Percentiles rank a stretch among this genome's conserved stretches.
Evolutionary conservation across 352 stramenopile species (phyloP).

Genomic region (Phytophthora cajani): DNA sequence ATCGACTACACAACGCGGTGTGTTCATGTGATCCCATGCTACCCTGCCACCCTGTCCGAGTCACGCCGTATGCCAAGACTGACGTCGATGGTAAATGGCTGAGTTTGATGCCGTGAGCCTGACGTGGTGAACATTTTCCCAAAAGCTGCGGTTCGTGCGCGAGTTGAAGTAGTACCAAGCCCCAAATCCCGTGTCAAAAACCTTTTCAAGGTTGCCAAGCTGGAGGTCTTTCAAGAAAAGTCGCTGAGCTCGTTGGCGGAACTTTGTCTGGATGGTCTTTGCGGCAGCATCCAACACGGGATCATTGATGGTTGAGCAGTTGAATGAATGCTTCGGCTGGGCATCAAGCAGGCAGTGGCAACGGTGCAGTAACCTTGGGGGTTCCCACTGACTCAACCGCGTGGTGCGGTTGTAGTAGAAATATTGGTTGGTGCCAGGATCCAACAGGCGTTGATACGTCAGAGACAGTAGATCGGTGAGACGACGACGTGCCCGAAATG

Average conservation of each 20-base stretch:
- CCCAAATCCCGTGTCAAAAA: conserved; percentile 47
- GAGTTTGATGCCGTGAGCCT: conserved; percentile 25
- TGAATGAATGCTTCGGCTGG: not conserved
- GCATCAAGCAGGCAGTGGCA: conserved; percentile 4
- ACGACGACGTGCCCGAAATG: conserved; percentile 28
- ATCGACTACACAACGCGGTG: conserved; percentile 26
- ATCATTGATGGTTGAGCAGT: not conserved
- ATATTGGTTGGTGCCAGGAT: conserved; percentile 42
- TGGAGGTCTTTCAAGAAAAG: conserved; percentile 49
- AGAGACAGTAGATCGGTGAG: conserved; percentile 36
- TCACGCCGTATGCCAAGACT: not conserved
- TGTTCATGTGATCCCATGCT: conserved; percentile 2
- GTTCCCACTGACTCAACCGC: conserved; percentile 42
- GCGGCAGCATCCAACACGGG: conserved; percentile 30
- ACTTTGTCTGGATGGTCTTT: conserved; percentile 45
- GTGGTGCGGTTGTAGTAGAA: conserved; percentile 61
- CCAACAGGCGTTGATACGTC: conserved; percentile 40
- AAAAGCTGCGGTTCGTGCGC: conserved; percentile 60
- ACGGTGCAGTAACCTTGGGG: conserved; percentile 34
- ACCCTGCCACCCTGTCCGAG: not conserved
- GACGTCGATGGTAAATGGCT: conserved; percentile 26
- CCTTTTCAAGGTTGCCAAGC: conserved; percentile 45
- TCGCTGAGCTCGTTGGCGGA: conserved; percentile 40
- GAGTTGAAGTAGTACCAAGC: conserved; percentile 68
- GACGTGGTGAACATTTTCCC: conserved; percentile 48